Percentiles rank a stretch among this genome's conserved stretches.
phyloP scores from a whole-genome alignment of 2,329 filamentous ascomycete species.

The Phialophora expanda region DNA sequence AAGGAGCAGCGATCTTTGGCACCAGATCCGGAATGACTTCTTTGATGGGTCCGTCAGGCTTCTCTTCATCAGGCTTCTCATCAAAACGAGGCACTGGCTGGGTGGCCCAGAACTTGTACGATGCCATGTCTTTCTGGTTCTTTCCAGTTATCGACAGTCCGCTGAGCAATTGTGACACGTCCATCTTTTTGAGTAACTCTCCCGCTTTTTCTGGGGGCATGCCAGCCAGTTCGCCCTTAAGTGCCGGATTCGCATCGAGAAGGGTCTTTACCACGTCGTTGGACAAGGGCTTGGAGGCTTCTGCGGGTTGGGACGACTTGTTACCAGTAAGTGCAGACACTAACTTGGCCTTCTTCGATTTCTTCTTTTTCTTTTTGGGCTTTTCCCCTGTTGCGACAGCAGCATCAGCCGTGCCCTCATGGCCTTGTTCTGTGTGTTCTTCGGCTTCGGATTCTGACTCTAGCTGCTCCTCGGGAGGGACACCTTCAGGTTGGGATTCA shows the following conservation, averaged over 20 bases:
- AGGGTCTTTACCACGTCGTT: slow-evolving; percentile 41
- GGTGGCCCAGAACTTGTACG: slow-evolving; percentile 98
- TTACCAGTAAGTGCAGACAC: slow-evolving; percentile 34
- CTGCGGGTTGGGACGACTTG: slow-evolving; percentile 25
- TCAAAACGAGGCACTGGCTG: slow-evolving; percentile 89
- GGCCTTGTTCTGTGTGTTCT: slow-evolving; percentile 25
- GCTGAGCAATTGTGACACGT: slow-evolving; percentile 55
- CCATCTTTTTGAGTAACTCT: slow-evolving; percentile 57
- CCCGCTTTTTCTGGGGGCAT: slow-evolving; percentile 66
- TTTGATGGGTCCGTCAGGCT: slow-evolving; percentile 82
- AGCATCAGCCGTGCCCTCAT: slow-evolving; percentile 17
- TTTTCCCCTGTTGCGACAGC: slow-evolving; percentile 17
- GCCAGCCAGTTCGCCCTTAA: slow-evolving; percentile 74
- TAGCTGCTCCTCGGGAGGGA: slow-evolving; percentile 24
- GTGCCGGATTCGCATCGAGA: slow-evolving; percentile 61
- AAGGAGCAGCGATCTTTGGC: slow-evolving; percentile 73
- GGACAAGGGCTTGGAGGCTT: slow-evolving; percentile 34
- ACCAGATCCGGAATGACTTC: slow-evolving; percentile 78
- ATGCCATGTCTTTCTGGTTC: slow-evolving; percentile 94
- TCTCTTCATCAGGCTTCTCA: slow-evolving; percentile 60
- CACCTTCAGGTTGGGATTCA: slow-evolving; percentile 21
- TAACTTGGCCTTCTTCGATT: slow-evolving; percentile 38
- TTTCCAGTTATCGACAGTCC: slow-evolving; percentile 74
- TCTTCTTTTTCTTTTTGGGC: slow-evolving; percentile 40
- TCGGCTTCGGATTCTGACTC: slow-evolving; percentile 37